These are phyloP conservation scores for Entamoeba histolytica DNA, from an alignment of 208 protist species.

Conservation along the genomic window DNA sequence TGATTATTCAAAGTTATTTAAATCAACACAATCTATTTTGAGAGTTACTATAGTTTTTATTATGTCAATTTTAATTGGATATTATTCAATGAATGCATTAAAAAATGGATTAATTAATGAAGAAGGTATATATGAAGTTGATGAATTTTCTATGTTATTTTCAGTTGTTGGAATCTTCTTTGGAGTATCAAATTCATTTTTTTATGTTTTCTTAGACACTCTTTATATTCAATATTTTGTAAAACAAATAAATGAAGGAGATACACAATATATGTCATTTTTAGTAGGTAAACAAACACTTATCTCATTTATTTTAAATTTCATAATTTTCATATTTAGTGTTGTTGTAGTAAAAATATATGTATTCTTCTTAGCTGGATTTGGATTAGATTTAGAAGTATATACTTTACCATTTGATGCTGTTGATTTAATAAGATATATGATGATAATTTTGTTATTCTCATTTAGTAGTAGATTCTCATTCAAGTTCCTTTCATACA, in stretches of 20 bases:
- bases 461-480: neutral
- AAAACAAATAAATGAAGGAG: neutral
- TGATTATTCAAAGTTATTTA: neutral
- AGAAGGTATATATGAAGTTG: neutral
- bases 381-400: neutral
- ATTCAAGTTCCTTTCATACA: neutral
- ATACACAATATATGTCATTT: neutral
- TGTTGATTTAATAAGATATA: neutral
- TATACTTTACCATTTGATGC: neutral
- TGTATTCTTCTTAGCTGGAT: neutral
- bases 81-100: neutral
- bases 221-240: neutral
- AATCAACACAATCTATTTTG: neutral
- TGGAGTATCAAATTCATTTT: neutral
- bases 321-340: neutral
- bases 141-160: neutral
- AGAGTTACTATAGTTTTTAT: neutral
- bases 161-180: neutral
- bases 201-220: neutral
- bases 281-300: neutral
- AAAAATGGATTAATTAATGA: neutral
- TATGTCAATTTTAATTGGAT: neutral
- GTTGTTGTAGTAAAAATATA: neutral
- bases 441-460: neutral
- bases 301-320: neutral